phyloP scores from a whole-genome alignment of 2,329 filamentous ascomycete genomes.

The Pseudogymnoascus verrucosus region DNA sequence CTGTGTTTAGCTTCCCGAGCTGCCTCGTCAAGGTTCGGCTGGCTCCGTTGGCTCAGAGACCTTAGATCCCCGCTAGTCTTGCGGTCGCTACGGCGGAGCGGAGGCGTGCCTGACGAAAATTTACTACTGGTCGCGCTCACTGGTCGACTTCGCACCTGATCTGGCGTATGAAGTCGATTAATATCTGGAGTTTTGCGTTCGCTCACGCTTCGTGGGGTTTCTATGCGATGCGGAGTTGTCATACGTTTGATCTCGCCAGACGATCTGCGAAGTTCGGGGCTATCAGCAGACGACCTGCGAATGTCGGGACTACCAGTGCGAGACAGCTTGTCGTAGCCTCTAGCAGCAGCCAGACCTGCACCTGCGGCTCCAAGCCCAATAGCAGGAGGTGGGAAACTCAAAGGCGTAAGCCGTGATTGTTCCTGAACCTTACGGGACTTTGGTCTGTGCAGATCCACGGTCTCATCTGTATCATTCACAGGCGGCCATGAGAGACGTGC shows the following conservation, averaged over 20 bases:
- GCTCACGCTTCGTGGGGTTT: slow-evolving; percentile 11
- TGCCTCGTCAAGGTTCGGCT: slow-evolving; percentile 30
- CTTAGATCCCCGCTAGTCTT: slow-evolving; percentile 69
- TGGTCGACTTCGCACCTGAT: slow-evolving; percentile 13
- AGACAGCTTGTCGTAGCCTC: background rate
- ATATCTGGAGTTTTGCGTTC: slow-evolving; percentile 23
- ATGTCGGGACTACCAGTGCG: background rate
- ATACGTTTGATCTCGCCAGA: slow-evolving; percentile 5
- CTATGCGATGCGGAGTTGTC: background rate
- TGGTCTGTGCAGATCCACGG: slow-evolving; percentile 33
- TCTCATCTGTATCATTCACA: slow-evolving; percentile 39
- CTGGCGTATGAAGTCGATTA: slow-evolving; percentile 26
- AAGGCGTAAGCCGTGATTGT: slow-evolving; percentile 13
- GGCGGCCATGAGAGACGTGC: slow-evolving; percentile 31
- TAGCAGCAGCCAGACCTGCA: slow-evolving; percentile 20
- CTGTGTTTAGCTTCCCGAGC: slow-evolving; percentile 36
- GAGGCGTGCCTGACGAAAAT: slow-evolving; percentile 48
- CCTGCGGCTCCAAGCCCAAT: slow-evolving; percentile 21
- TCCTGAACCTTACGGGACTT: slow-evolving; percentile 6
- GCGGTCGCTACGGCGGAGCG: slow-evolving; percentile 60
- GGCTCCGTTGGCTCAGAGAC: slow-evolving; percentile 52
- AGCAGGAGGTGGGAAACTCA: slow-evolving; percentile 16
- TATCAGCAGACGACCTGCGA: background rate
- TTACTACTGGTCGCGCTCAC: slow-evolving; percentile 5
- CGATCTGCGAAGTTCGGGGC: background rate